A percentile compares a stretch with the other conserved stretches of the same genome.
phyloP scores from a whole-genome alignment of 768 basidiomycete genomes.

The Rhodotorula graminis region DNA sequence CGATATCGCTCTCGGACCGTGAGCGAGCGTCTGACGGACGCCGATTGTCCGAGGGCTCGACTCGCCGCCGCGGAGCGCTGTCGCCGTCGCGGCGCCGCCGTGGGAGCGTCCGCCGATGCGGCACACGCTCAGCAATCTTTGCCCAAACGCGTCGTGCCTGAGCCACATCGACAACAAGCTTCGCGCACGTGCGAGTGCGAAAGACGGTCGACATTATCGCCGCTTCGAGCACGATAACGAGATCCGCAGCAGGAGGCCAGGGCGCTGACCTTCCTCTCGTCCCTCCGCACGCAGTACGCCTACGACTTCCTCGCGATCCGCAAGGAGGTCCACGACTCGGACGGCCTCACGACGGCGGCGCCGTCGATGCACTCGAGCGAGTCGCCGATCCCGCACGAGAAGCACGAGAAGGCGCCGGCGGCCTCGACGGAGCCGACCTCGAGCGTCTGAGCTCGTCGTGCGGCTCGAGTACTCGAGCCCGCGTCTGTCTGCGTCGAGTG shows the following conservation, averaged over 20 bases:
- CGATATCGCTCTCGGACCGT: background rate
- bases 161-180: background rate
- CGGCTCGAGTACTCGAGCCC: too few species aligned
- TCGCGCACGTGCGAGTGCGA: too few species aligned
- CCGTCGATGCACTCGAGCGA: background rate
- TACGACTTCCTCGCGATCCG: slow-evolving; percentile 34
- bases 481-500: too few species aligned
- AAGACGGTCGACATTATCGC: background rate
- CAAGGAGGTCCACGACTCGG: slow-evolving; percentile 19
- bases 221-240: background rate
- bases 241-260: background rate
- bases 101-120: too few species aligned
- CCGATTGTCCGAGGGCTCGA: background rate
- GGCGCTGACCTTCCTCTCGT: background rate
- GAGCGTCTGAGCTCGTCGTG: too few species aligned
- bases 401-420: slow-evolving; percentile 1
- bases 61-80: too few species aligned
- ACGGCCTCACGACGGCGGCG: background rate
- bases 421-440: background rate
- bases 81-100: too few species aligned
- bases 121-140: background rate
- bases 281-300: background rate
- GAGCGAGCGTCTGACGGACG: background rate
- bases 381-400: background rate
- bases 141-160: too few species aligned